phyloP scores from a whole-genome alignment of 2,329 filamentous ascomycete species.

The Alternaria metachromatica region DNA sequence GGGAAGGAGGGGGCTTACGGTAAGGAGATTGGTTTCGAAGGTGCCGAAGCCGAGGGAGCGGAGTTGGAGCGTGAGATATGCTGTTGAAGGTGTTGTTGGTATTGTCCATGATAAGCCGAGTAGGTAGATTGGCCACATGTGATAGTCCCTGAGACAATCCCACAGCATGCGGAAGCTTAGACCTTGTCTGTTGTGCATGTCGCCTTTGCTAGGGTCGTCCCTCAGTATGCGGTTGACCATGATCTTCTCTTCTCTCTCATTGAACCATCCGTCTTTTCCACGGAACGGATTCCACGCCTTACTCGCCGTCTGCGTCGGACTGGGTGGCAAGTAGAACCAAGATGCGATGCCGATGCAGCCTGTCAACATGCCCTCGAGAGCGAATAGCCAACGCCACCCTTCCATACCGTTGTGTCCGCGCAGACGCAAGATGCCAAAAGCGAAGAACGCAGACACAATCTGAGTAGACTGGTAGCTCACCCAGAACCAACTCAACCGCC shows the following conservation, averaged over 20 bases:
- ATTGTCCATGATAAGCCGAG: slow-evolving; percentile 47
- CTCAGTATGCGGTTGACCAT: slow-evolving; percentile 68
- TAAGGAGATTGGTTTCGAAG: slow-evolving; percentile 49
- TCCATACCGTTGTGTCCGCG: slow-evolving; percentile 57
- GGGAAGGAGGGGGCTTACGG: slow-evolving; percentile 22
- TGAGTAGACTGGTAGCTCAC: slow-evolving; percentile 65
- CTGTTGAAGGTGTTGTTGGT: slow-evolving; percentile 37
- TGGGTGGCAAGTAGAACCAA: slow-evolving; percentile 51
- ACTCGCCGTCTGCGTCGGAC: slow-evolving; percentile 69
- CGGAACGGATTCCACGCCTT: slow-evolving; percentile 56
- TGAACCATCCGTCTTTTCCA: slow-evolving; percentile 70
- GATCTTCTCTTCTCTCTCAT: slow-evolving; percentile 71
- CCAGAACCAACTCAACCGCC: slow-evolving; percentile 74
- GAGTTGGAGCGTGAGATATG: slow-evolving; percentile 48
- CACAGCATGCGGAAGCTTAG: slow-evolving; percentile 58
- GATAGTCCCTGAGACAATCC: slow-evolving; percentile 60
- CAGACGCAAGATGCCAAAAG: slow-evolving; percentile 62
- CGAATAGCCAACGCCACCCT: slow-evolving; percentile 65
- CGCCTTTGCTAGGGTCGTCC: slow-evolving; percentile 64
- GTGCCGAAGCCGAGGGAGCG: slow-evolving; percentile 45
- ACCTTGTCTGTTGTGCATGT: slow-evolving; percentile 67
- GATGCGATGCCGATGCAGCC: slow-evolving; percentile 46
- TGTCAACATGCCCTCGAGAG: slow-evolving; percentile 49
- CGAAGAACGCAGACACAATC: slow-evolving; percentile 64
- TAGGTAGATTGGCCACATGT: slow-evolving; percentile 58